phyloP scores from a whole-genome alignment of 1,139 yeast species.

The Pichia sp. region DNA sequence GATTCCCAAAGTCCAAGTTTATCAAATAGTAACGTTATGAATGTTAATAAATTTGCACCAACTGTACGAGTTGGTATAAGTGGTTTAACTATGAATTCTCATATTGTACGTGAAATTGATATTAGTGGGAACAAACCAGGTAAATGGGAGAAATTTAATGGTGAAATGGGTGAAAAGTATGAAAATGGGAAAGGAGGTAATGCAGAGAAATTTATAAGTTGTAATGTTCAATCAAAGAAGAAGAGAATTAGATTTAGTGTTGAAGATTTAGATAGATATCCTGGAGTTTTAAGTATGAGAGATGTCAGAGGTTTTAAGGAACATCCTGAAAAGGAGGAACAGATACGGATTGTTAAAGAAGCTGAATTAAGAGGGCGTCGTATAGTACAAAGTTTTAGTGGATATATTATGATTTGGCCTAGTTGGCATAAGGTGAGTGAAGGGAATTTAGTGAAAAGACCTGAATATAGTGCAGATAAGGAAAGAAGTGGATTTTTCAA shows the following conservation, averaged over 20 bases:
- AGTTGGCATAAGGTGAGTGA: conserved; percentile 11
- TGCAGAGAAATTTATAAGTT: not conserved
- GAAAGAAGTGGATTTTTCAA: conserved; percentile 2
- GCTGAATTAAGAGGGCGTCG: conserved; percentile 6
- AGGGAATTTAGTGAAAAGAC: conserved; percentile 7
- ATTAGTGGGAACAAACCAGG: conserved; percentile 11
- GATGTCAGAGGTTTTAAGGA: conserved; percentile 12
- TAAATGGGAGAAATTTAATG: conserved; percentile 12
- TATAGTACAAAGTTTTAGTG: conserved; percentile 14
- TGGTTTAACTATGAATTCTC: conserved; percentile 17
- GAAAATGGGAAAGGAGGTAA: not conserved
- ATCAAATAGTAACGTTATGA: not conserved
- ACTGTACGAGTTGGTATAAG: conserved; percentile 15
- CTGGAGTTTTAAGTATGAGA: conserved; percentile 9
- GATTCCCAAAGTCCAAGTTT: conserved; percentile 4
- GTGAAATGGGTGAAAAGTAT: not conserved
- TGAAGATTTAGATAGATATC: conserved; percentile 1
- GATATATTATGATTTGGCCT: conserved; percentile 13
- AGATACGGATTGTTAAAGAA: conserved; percentile 5
- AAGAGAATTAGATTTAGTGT: not conserved
- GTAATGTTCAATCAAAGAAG: not conserved
- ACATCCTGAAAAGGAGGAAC: conserved; percentile 4
- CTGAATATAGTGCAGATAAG: conserved; percentile 4
- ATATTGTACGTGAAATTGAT: conserved; percentile 16
- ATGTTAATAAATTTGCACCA: conserved; percentile 3